Evolutionary conservation across 352 stramenopile genomes (phyloP), one percentile per base, ranked within the genome.

Genomic region (Blastocystis sp.): DNA sequence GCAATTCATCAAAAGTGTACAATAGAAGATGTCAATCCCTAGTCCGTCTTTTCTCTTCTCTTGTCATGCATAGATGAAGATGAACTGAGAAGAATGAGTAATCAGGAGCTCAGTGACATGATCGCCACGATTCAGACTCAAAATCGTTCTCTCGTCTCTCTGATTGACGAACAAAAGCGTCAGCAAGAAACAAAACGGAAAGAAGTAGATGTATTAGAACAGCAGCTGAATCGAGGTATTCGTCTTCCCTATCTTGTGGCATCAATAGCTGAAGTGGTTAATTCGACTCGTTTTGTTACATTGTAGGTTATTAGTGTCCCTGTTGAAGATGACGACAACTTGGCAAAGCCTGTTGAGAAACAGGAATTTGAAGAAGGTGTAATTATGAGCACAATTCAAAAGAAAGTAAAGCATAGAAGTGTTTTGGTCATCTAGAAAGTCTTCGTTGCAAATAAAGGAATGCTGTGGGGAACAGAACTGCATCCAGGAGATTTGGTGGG

Each of bases 401-500:
- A 62, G 33, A 69, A 64, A 30, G 78, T 89, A 56, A 11, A 30
- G 5, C 5, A n/a, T 6, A 60, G 42, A 9, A 24, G 9, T 19
- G 3, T 57, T 27, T 6, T 64, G 2, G 24, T 59, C 30, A 40
- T 11, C 48, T 89, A 89, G 66, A 79, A 79, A 78, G 60, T 89
- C 2, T 89, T 89, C 58, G 60, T 89, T 56, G 60, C 96, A 7
- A 95, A 99, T 42, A 96, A 97, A n/a, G 97, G 97, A 15, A 94
- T 99, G 24, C 94, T 99, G 19, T 66, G 81, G 19, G 93, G 95
- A 27, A 91, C 97, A 5, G 94, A 97, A 88, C 92, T 99, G 30
- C 95, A 95, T 82, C 97, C 97, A 0, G 97, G 96, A 73, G 97
- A 99, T 90, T 91, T 99, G 11, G 96, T 99, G 1, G 97, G 97